Evolutionary conservation across 306 rosid genomes (phyloP).

Genomic region (Vigna mungo): DNA sequence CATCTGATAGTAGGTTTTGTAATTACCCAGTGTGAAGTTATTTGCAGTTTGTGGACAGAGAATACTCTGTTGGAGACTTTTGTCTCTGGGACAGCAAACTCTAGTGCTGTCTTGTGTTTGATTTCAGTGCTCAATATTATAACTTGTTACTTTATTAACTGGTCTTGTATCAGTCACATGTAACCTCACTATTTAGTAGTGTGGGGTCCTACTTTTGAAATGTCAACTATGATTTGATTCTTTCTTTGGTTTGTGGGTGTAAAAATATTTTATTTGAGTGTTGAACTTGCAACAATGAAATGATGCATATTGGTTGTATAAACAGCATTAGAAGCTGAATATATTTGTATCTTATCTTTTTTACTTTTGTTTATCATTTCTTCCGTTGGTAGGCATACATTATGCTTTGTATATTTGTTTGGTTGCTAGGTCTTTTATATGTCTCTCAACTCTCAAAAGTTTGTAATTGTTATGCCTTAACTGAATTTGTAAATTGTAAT

Average conservation of each 20-base stretch:
- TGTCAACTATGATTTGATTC: too few species aligned
- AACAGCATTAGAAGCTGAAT: slow-evolving; percentile 11
- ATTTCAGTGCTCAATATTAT: background rate
- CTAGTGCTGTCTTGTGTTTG: background rate
- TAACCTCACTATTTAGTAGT: too few species aligned
- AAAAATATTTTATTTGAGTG: background rate
- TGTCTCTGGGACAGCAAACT: background rate
- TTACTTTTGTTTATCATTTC: background rate
- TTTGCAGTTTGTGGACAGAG: background rate
- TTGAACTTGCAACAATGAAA: slow-evolving; percentile 15
- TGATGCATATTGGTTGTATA: background rate
- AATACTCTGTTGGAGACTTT: background rate
- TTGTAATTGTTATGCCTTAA: background rate
- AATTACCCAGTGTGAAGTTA: background rate
- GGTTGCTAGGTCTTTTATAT: background rate
- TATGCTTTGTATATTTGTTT: slow-evolving; percentile 22
- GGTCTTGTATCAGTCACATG: background rate
- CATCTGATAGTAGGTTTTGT: background rate
- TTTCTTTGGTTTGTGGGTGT: too few species aligned
- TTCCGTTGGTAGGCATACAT: background rate
- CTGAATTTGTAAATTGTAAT: background rate
- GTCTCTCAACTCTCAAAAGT: slow-evolving; percentile 22
- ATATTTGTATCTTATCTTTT: slow-evolving; percentile 2
- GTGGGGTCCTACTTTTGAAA: background rate
- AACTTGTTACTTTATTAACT: background rate